These are phyloP conservation scores for Trichoderma simmonsii DNA, from an alignment of 2,329 filamentous ascomycete species.

Conservation along the genomic window DNA sequence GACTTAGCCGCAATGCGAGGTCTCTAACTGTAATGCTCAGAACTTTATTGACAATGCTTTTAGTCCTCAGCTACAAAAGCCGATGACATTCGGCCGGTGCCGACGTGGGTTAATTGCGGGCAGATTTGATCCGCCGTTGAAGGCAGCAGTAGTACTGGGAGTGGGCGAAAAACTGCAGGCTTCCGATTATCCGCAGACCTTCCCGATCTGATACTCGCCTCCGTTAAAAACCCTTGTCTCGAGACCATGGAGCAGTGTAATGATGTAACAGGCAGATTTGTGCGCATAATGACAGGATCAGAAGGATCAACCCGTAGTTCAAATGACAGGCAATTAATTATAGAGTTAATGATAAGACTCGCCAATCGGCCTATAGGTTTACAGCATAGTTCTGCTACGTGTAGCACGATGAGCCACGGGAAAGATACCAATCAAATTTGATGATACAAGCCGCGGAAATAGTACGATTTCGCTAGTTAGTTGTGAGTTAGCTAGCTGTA, in stretches of 20 bases:
- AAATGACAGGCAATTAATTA: background rate
- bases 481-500: background rate
- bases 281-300: background rate
- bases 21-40: background rate
- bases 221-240: background rate
- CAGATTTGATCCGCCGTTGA: background rate
- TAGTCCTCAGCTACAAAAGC: too few species aligned
- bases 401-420: background rate
- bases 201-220: slow-evolving; percentile 3
- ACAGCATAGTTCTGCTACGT: background rate
- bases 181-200: slow-evolving; percentile 16
- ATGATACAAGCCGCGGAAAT: background rate
- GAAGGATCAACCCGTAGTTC: background rate
- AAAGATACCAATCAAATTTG: background rate
- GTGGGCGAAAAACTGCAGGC: background rate
- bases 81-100: background rate
- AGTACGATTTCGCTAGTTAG: background rate
- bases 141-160: background rate
- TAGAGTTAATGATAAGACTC: background rate
- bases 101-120: background rate
- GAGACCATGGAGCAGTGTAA: background rate
- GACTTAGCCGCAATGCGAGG: background rate
- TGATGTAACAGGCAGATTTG: background rate
- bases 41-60: background rate
- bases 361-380: background rate